Conservation (phyloP, 805 yeast species). For the Yamadazyma akitaensis region DNA sequence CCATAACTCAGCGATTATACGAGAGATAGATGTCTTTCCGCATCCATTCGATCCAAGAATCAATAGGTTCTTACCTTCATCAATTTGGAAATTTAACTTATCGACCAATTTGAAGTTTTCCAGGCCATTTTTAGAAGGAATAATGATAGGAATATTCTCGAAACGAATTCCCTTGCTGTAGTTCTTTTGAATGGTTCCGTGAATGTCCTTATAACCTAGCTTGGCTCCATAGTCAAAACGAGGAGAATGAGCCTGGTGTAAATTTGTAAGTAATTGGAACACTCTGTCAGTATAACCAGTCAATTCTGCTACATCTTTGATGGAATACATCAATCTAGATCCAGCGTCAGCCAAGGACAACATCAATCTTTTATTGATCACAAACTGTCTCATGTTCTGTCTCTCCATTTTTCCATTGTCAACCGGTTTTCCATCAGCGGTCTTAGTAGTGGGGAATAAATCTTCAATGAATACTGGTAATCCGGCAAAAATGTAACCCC, state of each 20-base stretch:
- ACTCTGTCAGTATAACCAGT: conserved; percentile 90
- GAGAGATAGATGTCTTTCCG: conserved; percentile 84
- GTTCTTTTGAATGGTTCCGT: conserved; percentile 77
- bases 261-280: conserved; percentile 66
- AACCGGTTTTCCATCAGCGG: background rate
- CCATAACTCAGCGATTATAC: conserved; percentile 88
- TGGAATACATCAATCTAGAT: conserved; percentile 88
- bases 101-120: conserved; percentile 59
- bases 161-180: conserved; percentile 72
- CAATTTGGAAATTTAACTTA: conserved; percentile 58
- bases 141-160: conserved; percentile 76
- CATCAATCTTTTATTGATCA: conserved; percentile 87
- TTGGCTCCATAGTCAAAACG: conserved; percentile 49
- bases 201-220: conserved; percentile 48
- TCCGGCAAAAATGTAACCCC: conserved; percentile 89
- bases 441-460: conserved; percentile 9
- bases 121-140: conserved; percentile 64
- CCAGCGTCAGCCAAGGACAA: conserved; percentile 94
- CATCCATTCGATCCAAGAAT: conserved; percentile 85
- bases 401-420: conserved; percentile 34
- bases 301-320: conserved; percentile 85
- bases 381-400: conserved; percentile 78
- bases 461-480: conserved; percentile 77
- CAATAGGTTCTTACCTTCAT: conserved; percentile 61
- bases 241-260: conserved; percentile 78